A percentile compares a stretch with the other conserved stretches of the same genome.
Conservation (phyloP, 1,284 basidiomycete species). For the Hypsizygus ulmarius region DNA sequence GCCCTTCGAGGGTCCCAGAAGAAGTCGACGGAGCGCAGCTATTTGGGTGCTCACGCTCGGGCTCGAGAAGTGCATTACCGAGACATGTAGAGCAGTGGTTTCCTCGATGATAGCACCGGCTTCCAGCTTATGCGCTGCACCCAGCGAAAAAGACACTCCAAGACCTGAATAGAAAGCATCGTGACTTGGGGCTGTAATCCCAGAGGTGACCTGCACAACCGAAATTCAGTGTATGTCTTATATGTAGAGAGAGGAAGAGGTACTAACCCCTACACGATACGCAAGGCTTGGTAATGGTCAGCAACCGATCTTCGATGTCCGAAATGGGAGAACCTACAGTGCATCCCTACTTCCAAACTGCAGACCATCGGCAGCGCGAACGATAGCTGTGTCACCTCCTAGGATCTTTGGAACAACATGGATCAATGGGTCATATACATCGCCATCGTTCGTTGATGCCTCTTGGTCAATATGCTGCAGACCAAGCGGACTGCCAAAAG, state of each 20-base stretch:
- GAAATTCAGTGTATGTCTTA: slow-evolving; percentile 2
- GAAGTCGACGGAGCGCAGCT: slow-evolving; percentile 58
- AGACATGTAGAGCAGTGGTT: slow-evolving; percentile 40
- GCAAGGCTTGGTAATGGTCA: slow-evolving; percentile 42
- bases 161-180: slow-evolving; percentile 63
- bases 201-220: slow-evolving; percentile 41
- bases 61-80: slow-evolving; percentile 33
- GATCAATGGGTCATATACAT: slow-evolving; percentile 49
- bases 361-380: slow-evolving; percentile 73
- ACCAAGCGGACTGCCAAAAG: slow-evolving; percentile 58
- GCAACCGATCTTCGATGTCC: slow-evolving; percentile 8
- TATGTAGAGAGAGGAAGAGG: neutral
- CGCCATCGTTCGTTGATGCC: slow-evolving; percentile 64
- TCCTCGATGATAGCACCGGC: slow-evolving; percentile 63
- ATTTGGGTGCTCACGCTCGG: slow-evolving; percentile 64
- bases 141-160: slow-evolving; percentile 62
- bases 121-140: slow-evolving; percentile 63
- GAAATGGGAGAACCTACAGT: slow-evolving; percentile 48
- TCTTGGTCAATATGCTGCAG: slow-evolving; percentile 63
- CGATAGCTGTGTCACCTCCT: slow-evolving; percentile 51
- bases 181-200: slow-evolving; percentile 59
- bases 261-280: slow-evolving; percentile 54
- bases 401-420: slow-evolving; percentile 45
- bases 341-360: slow-evolving; percentile 71
- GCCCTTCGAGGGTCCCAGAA: slow-evolving; percentile 48